Base-by-base conservation (phyloP, 2,329 filamentous ascomycete species). In the Fusarium compactum region DNA sequence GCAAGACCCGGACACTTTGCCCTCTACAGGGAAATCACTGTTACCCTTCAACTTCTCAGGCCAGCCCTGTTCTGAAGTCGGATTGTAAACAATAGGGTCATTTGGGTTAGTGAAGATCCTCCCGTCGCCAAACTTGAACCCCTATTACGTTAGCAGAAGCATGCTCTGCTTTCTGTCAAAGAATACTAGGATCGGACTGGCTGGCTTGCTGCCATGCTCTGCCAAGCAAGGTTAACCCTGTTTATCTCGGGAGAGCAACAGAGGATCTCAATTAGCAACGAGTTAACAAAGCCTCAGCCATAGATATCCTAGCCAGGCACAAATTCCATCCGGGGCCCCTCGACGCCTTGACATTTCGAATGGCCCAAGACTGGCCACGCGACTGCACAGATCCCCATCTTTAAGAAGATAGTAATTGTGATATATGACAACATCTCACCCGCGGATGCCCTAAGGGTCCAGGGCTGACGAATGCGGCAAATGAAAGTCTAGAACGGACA, bases 181-280 rank as follows among this genome's bases (percentile, higher is more conserved):
- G 27, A 27, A 34, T 22, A 41, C 32, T 20, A 63, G 24, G 43
- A 22, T 44, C 40, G 32, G n/a, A n/a, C 32, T 29, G 32, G 32
- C 32, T 46, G 34, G 8, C 12, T 46, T 27, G 7, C 12, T 20
- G 20, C 5, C 24, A 29, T 30, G 27, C 8, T 9, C 16, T 43
- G 45, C 40, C 45, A 58, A 65, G 60, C 27, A 65, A 47, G 24
- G 22, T n/a, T 46, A 52, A 25, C 52, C 45, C 32, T 65, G 60
- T 40, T 56, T 58, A 65, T 27, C n/a, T 38, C 52, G 29, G 53
- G 38, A 25, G 45, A 58, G 38, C 14, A 45, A 43, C 27, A 46
- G 8, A 30, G 22, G n/a, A 27, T 29, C 30, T 32, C 25, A 30
- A 22, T 27, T 43, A 30, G 41, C 32, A 29, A 56, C 27, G 27